Base-by-base conservation (phyloP, 441 rosid genomes). In the Manihot esculenta region DNA sequence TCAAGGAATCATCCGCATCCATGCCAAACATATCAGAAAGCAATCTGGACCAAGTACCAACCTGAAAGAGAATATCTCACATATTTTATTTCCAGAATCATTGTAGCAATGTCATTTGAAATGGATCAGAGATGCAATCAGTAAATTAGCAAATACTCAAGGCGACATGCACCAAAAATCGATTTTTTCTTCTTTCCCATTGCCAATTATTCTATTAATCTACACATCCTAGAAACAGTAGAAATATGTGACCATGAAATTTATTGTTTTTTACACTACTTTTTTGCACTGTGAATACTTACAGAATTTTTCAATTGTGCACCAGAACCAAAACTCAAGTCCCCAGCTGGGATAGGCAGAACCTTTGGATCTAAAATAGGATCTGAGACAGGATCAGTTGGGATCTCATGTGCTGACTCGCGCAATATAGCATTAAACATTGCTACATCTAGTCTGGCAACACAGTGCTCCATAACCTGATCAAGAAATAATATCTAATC, bases 301-400 rank as follows among this genome's bases (percentile, higher is more conserved):
- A 94, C 98, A 69, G 91, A 84, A 74, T 88, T 91, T 83, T 91
- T 94, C 26, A 94, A 88, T 67, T 83, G 96, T 69, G 93, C 98
- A 1, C 98, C 98, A 70, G 98, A 87, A 72, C 98, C 93, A 70
- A 91, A 94, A 88, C 97, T 92, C 80, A 87, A 81, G 80, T 91
- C 78, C 53, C 96, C 98, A 64, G 96, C 85, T 30, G 87, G 87
- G 64, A 94, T 94, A 66, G 96, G 97, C 65, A 94, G 77, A 74
- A 91, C 93, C 65, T 74, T 87, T 73, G 96, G 69, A 75, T 91
- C 94, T 15, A 88, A 51, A 44, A 93, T 86, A 27, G 98, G 94
- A 81, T 94, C 97, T n/a, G 95, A 94, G 41, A 94, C 82, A 15
- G 96, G 98, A 78, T 91, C 97, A 8, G 94, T 94, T 23, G 98